Evolutionary conservation across 805 yeast genomes (phyloP), one percentile per base, ranked within the genome.

Genomic region (Candida ponderosae): DNA sequence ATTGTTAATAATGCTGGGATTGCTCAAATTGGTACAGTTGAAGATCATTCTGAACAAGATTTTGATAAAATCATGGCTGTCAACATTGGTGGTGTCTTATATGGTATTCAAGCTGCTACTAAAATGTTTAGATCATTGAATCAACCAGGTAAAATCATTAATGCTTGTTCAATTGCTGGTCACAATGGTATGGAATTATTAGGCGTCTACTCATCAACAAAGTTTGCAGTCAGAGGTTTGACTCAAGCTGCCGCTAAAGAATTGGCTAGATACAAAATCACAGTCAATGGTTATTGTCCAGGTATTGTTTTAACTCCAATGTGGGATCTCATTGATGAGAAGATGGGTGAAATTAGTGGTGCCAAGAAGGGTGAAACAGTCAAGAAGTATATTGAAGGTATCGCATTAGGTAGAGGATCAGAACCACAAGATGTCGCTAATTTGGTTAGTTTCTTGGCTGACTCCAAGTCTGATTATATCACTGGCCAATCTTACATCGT

Each of bases 231-330:
- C 10, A 57, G 53, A 35, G 59, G 54, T 18, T 44, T 65, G 24
- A 62, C 68, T 6, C 62, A 60, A 38, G 50, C 57, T n/a, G 59
- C 63, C 39, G 66, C 70, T 5, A 52, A 58, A 34, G 70, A 65
- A 40, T 47, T 58, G 40, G 66, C 66, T 0, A 38, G 48, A 7
- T 38, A 57, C 24, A 56, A 59, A 35, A 60, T 65, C 38, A 57
- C 63, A 15, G 62, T 63, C n/a, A 65, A 65, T 42, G 44, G 58
- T 5, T 57, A 62, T 39, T 60, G 62, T 40, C 69, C 68, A 16
- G 70, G 67, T 27, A 57, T 59, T 37, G 66, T 63, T 14, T 44
- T 55, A n/a, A 64, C 70, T 1, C 62, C 63, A 40, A 53, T 65
- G 58, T 51, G 60, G 54, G 62, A 57, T 35, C 39, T 49, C 23